These are phyloP conservation scores for Exophiala bonariae DNA, from an alignment of 2,329 filamentous ascomycete genomes.

Conservation along the genomic window DNA sequence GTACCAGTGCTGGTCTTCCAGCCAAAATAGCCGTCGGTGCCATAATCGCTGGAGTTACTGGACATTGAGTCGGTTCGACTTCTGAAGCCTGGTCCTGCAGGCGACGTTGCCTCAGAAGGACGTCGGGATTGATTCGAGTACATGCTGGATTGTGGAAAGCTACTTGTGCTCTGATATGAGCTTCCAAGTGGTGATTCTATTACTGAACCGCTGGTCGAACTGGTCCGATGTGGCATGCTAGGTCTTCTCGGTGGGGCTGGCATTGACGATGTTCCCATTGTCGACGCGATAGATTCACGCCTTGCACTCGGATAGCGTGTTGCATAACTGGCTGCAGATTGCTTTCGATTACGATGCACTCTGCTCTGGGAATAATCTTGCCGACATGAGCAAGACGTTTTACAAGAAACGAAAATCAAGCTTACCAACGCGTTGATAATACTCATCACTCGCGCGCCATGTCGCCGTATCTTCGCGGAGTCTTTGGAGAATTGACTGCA, in stretches of 20 bases:
- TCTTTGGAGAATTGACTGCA: conserved; percentile 10
- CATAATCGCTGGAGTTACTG: conserved; percentile 14
- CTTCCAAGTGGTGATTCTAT: conserved; percentile 10
- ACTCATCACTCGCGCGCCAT: conserved; percentile 15
- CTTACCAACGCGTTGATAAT: conserved; percentile 9
- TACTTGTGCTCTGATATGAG: conserved; percentile 1
- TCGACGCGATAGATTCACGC: conserved; percentile 5
- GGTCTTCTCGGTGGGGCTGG: conserved; percentile 9
- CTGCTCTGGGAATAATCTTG: conserved; percentile 13
- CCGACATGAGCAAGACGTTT: neutral
- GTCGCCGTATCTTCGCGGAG: conserved; percentile 16
- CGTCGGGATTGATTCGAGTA: conserved; percentile 12
- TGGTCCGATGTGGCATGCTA: conserved; percentile 6
- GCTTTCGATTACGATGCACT: conserved; percentile 12
- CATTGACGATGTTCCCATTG: neutral
- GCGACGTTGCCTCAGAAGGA: conserved; percentile 16
- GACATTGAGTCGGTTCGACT: conserved; percentile 16
- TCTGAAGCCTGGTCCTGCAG: conserved; percentile 6
- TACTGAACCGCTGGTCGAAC: conserved; percentile 13
- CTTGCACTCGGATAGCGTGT: conserved; percentile 4
- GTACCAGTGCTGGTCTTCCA: neutral
- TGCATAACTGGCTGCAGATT: conserved; percentile 5
- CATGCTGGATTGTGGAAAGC: conserved; percentile 6
- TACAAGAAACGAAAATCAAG: neutral
- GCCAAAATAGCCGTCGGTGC: conserved; percentile 14